Conservation (phyloP, 2,329 filamentous ascomycete genomes). For the Penicillium aurantiogriseum region DNA sequence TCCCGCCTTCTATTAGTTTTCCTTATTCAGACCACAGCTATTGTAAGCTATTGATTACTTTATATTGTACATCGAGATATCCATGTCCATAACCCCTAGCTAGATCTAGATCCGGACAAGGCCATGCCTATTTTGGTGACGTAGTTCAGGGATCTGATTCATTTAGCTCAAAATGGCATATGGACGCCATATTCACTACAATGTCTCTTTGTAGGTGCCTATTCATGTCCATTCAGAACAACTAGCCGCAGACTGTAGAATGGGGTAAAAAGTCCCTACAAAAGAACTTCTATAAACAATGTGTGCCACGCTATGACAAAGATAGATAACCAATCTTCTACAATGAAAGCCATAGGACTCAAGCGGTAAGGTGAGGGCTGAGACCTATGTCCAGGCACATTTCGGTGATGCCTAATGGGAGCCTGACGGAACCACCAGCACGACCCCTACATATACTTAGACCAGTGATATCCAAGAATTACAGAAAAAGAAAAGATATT, state of each 20-base stretch:
- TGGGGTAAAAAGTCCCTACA: not conserved
- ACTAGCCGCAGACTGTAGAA: not conserved
- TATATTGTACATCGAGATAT: not conserved
- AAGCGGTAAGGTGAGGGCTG: not conserved
- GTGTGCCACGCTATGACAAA: not conserved
- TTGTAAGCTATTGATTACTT: not conserved
- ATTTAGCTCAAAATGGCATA: too few relatives aligned
- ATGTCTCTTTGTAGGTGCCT: not conserved
- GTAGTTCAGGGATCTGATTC: not conserved
- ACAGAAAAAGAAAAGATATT: not conserved
- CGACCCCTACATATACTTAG: not conserved
- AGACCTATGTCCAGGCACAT: not conserved
- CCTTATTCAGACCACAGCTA: not conserved
- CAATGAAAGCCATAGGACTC: not conserved
- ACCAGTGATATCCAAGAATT: not conserved
- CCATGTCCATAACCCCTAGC: too few relatives aligned
- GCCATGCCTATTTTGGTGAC: not conserved
- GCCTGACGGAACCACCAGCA: not conserved
- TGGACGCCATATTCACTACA: too few relatives aligned
- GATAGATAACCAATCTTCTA: not conserved
- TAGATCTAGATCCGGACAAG: too few relatives aligned
- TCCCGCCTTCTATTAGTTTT: not conserved
- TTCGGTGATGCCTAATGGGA: not conserved
- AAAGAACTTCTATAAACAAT: not conserved
- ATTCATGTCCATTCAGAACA: not conserved